These are phyloP conservation scores for Fusarium tjaetaba DNA, from an alignment of 2,329 filamentous ascomycete species.

Conservation along the genomic window DNA sequence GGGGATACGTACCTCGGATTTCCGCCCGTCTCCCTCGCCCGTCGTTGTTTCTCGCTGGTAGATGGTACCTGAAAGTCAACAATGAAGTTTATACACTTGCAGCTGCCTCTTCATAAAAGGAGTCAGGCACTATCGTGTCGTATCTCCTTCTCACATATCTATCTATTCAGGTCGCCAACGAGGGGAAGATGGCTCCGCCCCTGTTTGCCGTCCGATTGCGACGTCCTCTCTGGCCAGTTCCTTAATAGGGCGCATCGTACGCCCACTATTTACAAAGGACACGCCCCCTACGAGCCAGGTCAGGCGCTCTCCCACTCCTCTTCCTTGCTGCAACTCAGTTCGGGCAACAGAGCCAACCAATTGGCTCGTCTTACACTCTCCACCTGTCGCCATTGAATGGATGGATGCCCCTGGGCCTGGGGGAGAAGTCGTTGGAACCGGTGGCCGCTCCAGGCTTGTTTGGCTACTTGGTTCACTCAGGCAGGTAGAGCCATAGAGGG, in stretches of 20 bases:
- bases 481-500: conserved; percentile 4
- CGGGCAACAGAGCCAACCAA: conserved; percentile 38
- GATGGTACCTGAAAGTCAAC: neutral
- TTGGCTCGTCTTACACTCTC: conserved; percentile 27
- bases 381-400: conserved; percentile 39
- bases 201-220: conserved; percentile 39
- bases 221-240: conserved; percentile 37
- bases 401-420: conserved; percentile 28
- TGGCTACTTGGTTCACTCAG: conserved; percentile 36
- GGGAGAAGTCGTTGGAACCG: conserved; percentile 43
- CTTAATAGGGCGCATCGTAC: conserved; percentile 29
- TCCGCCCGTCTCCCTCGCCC: conserved; percentile 6
- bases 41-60: neutral
- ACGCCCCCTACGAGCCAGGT: conserved; percentile 17
- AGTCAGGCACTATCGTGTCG: conserved; percentile 7
- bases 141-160: conserved; percentile 7
- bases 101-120: neutral
- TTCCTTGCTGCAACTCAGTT: conserved; percentile 41
- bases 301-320: conserved; percentile 20
- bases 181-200: conserved; percentile 32
- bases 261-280: conserved; percentile 2
- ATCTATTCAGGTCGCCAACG: conserved; percentile 17
- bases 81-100: neutral
- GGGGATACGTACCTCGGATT: conserved; percentile 16
- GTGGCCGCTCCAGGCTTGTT: conserved; percentile 22